Evolutionary conservation across 169 alveolate genomes (phyloP).

Genomic region (Cardiosporidium cionae): DNA sequence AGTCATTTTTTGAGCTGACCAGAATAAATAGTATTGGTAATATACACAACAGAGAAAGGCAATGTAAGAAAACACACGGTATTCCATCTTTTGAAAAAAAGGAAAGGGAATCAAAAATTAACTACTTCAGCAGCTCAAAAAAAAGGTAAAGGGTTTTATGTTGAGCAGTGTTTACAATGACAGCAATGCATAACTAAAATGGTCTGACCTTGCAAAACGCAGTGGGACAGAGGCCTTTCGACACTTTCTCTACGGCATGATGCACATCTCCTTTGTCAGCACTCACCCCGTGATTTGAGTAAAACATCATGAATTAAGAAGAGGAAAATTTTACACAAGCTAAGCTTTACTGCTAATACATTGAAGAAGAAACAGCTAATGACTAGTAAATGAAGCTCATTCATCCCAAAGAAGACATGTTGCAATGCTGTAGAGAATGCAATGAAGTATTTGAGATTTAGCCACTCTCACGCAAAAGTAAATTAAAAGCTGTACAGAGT

Average conservation of each 20-base stretch:
- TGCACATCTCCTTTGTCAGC: background rate
- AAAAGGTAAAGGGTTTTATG: background rate
- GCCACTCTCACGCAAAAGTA: no score
- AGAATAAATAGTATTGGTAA: background rate
- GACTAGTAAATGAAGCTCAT: no score
- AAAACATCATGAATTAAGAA: no score
- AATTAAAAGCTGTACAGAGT: no score
- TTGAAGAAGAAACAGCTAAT: no score
- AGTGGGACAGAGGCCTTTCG: background rate
- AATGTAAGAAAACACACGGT: background rate
- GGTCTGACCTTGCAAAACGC: slow-evolving; percentile 15
- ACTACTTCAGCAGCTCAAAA: background rate
- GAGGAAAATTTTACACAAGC: no score
- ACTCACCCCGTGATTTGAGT: slow-evolving; percentile 2
- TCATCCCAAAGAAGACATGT: no score
- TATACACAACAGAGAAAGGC: background rate
- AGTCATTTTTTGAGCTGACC: background rate
- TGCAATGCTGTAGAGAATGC: no score
- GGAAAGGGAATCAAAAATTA: background rate
- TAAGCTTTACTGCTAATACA: no score
- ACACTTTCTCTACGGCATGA: background rate
- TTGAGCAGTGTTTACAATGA: background rate
- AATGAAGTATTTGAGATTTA: no score
- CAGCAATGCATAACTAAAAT: background rate
- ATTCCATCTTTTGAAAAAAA: background rate